Base-by-base conservation (phyloP, 805 yeast genomes). In the Kuraishia borneana region DNA sequence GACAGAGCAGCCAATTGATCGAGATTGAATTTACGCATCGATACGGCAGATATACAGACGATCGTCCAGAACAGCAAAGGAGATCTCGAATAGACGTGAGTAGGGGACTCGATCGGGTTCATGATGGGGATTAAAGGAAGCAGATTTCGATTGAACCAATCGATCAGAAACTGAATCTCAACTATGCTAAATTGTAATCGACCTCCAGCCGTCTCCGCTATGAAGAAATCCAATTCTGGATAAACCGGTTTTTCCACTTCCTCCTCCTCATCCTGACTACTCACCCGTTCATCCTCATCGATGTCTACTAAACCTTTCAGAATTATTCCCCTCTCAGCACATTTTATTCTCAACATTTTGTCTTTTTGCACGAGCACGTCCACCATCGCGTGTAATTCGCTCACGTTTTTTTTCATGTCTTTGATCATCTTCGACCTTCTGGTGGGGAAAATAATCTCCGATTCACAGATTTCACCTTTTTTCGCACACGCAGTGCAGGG, bases 401-500 rank as follows among this genome's bases (percentile, higher is more conserved):
- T 45, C 10, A 62, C 53, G 33, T 48, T 56, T 7, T 50, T 47
- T 25, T 53, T 48, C 14, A 62, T 38, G 30, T 53, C 48, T 32
- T 53, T 57, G 38, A 61, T 56, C 31, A 61, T 58, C 31, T 56
- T 59, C 12, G 68, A 55, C 36, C 74, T 48, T 39, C 70, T 71
- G 2, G 73, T 69, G 3, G 73, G 71, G 9, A 65, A 59, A 10
- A 76, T 72, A 14, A 68, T 58, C 41, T 75, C 83, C 30, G 76
- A 56, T 30, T 64, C 63, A 46, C 85, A 78, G 19, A 55, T 53
- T 16, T 69, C 43, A 13, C 70, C 70, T 38, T 67, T 63, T 47
- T 66, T 71, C 4, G 57, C 42, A 48, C 85, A 78, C 21, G 70
- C 63, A 3, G 76, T 50, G 45, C 85, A 78, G 0, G 81, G 69